Evolutionary conservation across 495 filamentous ascomycete species (phyloP), one percentile per base, ranked within the genome.

Genomic region (Neurospora sublineolata): DNA sequence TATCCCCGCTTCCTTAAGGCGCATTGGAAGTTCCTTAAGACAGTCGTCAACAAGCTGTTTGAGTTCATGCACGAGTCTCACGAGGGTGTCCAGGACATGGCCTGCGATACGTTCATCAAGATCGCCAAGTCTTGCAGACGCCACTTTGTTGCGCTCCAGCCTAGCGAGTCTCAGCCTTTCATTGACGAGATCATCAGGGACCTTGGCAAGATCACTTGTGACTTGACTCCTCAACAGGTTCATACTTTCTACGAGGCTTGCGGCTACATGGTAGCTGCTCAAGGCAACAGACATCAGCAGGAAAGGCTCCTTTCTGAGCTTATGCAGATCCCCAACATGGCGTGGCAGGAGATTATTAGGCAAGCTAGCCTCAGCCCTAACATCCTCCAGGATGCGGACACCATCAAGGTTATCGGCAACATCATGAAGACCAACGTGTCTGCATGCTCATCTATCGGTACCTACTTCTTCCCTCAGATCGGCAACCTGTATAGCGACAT

Each of bases 31-130:
- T 99, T 99, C 83, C 83, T 99, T 75, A 99, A 99, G 87, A 99
- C 95, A 8, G 95, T 99, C 27, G 95, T 99, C 75, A 99, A 98
- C 83, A 99, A 99, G 83, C 88, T 99, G 14, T 99, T 99, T 76
- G 95, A 99, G 81, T 99, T 99, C 78, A 99, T 99, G 95, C 95
- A 99, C 81, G 95, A 99, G 79, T 98, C 95, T 5, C 95, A 99
- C 78, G 95, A 99, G 87, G 95, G 94, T 83, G 95, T 99, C 67
- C 95, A 99, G 83, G 95, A 99, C 79, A 99, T 99, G 95, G 95
- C 95, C 74, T 99, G 95, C 76, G 95, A 99, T 83, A 99, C 95
- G 0, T 99, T 99, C 79, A 99, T 99, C 84, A 99, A 99, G 84
- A 99, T 99, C 73, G 96, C 95, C 52, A 95, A 95, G 80, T 97